phyloP scores from a whole-genome alignment of 2,329 filamentous ascomycete species.

The Alternaria arborescens region DNA sequence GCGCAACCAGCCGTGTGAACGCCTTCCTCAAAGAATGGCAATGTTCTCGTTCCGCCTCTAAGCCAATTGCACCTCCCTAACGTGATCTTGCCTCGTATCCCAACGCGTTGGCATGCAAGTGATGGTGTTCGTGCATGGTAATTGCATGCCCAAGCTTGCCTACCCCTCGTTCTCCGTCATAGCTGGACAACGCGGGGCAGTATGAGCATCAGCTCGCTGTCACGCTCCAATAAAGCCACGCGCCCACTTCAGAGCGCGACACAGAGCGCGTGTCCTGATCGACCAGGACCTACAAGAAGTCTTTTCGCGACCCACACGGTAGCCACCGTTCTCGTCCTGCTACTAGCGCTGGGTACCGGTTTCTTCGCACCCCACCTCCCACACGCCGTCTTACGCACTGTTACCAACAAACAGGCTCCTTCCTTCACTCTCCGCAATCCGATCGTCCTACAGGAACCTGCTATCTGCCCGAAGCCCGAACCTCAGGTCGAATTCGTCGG shows the following conservation, averaged over 20 bases:
- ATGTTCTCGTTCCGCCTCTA: constrained; percentile 9
- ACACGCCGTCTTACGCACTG: constrained; percentile 40
- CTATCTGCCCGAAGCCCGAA: constrained; percentile 40
- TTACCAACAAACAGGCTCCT: constrained; percentile 34
- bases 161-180: constrained; percentile 31
- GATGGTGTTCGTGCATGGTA: constrained; percentile 23
- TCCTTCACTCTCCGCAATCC: constrained; percentile 36
- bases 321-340: constrained; percentile 42
- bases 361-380: constrained; percentile 50
- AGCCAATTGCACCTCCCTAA: constrained; percentile 11
- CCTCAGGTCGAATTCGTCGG: constrained; percentile 40
- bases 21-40: background rate
- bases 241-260: constrained; percentile 11
- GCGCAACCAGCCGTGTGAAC: constrained; percentile 15
- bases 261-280: constrained; percentile 2
- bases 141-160: constrained; percentile 22
- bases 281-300: constrained; percentile 8
- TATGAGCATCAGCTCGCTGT: constrained; percentile 19
- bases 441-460: constrained; percentile 35
- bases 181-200: constrained; percentile 27
- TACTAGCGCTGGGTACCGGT: constrained; percentile 47
- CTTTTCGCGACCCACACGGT: constrained; percentile 31
- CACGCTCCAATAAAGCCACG: constrained; percentile 27
- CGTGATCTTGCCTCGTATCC: constrained; percentile 5
- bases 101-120: constrained; percentile 22